phyloP scores from a whole-genome alignment of 2,329 filamentous ascomycete genomes.

The Cyphellophora attinorum region DNA sequence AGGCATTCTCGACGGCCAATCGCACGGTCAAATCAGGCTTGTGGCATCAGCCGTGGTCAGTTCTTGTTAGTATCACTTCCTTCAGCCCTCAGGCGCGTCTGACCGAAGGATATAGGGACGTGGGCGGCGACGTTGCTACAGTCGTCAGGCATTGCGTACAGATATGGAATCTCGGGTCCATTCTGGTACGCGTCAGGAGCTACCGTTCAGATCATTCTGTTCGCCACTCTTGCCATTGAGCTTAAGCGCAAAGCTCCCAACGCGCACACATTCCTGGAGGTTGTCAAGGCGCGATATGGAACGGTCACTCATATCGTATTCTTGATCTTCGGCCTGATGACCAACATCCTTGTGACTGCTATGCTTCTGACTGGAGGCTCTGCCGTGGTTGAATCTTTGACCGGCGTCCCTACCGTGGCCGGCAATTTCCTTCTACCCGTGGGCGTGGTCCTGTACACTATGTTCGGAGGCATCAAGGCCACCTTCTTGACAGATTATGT shows the following conservation, averaged over 20 bases:
- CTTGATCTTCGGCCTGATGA: conserved; percentile 72
- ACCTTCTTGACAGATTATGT: conserved; percentile 81
- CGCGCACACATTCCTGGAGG: conserved; percentile 76
- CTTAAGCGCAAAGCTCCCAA: conserved; percentile 80
- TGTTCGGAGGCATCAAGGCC: conserved; percentile 43
- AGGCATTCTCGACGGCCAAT: conserved; percentile 86
- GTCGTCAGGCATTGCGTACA: conserved; percentile 71
- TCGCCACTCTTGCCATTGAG: conserved; percentile 83
- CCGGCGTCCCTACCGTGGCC: conserved; percentile 66
- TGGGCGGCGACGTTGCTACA: conserved; percentile 47
- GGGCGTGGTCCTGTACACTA: conserved; percentile 72
- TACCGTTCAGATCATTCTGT: conserved; percentile 78
- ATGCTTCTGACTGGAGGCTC: conserved; percentile 82
- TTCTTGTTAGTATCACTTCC: conserved; percentile 82
- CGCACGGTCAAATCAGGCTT: conserved; percentile 80
- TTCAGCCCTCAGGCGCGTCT: conserved; percentile 68
- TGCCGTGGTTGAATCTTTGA: conserved; percentile 62
- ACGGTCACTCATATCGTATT: conserved; percentile 64
- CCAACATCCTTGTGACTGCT: conserved; percentile 77
- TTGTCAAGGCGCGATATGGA: conserved; percentile 73
- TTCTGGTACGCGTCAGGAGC: conserved; percentile 64
- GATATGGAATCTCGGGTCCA: conserved; percentile 59
- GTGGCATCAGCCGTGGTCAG: conserved; percentile 87
- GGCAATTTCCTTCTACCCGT: conserved; percentile 77
- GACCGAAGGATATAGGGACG: conserved; percentile 75